Base-by-base conservation (phyloP, 2,329 filamentous ascomycete genomes). In the Botryotinia narcissicola region DNA sequence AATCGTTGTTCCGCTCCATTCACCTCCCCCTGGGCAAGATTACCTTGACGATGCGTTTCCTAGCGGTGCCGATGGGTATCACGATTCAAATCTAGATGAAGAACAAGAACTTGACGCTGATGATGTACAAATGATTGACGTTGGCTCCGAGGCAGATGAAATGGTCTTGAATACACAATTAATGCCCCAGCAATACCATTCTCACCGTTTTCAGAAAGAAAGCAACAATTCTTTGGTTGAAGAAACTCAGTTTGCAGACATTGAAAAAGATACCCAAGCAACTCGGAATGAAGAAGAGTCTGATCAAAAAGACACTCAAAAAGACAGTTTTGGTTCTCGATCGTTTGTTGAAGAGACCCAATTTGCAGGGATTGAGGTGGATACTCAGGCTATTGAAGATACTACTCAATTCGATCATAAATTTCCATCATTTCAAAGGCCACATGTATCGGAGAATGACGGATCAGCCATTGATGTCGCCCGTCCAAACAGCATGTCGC, bases 291-390 rank as follows among this genome's bases (percentile, higher is more conserved):
- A 57, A 32, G 35, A 68, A 16, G 25, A 68, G 1, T 57, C 35
- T 42, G 4, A 42, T 42, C 48, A 68, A 6, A 68, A 32, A 6
- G 48, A 42, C 6, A 29, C 18, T 5, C 48, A 68, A 18, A 32
- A 68, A 25, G 6, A 5, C 16, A 42, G 18, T 68, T 42, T 57
- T 32, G 76, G 69, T 66, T 61, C 72, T 48, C 35, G 18, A 66
- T 76, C 76, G 29, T 10, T 74, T 3, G 48, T 78, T 25, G 75
- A 63, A 40, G 77, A 80, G 16, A 75, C 77, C 32, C 79, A 80
- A 68, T 78, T 67, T 59, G 68, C 59, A 35, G 29, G 16, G 22
- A 51, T 80, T 9, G 78, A 80, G 63, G 20, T 61, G n/a, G 75
- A 75, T 40, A 73, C 73, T 9, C 75, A 74, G 46, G 48, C 51